Conservation (phyloP, 371 early-diverging fungal species). For the Mortierella sp. region DNA sequence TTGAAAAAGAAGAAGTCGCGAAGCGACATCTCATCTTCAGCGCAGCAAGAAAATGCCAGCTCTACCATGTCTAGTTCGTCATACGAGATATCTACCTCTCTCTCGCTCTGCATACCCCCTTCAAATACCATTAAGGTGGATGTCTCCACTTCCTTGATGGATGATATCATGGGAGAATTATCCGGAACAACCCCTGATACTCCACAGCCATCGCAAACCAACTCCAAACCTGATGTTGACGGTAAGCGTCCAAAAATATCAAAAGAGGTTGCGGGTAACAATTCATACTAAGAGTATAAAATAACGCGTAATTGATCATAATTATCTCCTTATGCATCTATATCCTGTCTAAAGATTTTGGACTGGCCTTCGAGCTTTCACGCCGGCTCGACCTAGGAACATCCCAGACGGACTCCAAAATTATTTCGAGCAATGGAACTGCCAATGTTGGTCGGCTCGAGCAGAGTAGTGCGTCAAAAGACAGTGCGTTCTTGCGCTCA, state of each 20-base stretch:
- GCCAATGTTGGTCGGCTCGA: slow-evolving; percentile 19
- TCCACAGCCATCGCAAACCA: slow-evolving; percentile 22
- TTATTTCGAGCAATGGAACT: neutral
- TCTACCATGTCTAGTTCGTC: slow-evolving; percentile 15
- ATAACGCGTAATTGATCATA: neutral
- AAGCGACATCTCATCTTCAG: slow-evolving; percentile 15
- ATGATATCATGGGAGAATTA: slow-evolving; percentile 44
- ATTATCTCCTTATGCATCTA: neutral
- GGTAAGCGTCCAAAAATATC: slow-evolving; percentile 13
- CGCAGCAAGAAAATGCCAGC: slow-evolving; percentile 2
- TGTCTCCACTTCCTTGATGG: slow-evolving; percentile 33
- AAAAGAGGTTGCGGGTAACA: neutral
- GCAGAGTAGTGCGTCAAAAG: slow-evolving; percentile 26
- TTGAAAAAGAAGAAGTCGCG: slow-evolving; percentile 38
- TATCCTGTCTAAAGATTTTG: slow-evolving; percentile 14
- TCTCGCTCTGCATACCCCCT: slow-evolving; percentile 17
- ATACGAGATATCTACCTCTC: neutral
- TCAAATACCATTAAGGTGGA: neutral
- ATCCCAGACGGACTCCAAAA: neutral
- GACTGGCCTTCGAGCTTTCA: slow-evolving; percentile 26
- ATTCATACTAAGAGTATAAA: neutral
- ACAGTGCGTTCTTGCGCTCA: slow-evolving; percentile 23
- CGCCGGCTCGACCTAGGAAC: slow-evolving; percentile 19
- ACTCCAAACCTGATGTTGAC: slow-evolving; percentile 8
- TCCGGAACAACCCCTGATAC: slow-evolving; percentile 29